Evolutionary conservation across 768 basidiomycete species (phyloP).

Genomic region (Rhizopogon rudus): DNA sequence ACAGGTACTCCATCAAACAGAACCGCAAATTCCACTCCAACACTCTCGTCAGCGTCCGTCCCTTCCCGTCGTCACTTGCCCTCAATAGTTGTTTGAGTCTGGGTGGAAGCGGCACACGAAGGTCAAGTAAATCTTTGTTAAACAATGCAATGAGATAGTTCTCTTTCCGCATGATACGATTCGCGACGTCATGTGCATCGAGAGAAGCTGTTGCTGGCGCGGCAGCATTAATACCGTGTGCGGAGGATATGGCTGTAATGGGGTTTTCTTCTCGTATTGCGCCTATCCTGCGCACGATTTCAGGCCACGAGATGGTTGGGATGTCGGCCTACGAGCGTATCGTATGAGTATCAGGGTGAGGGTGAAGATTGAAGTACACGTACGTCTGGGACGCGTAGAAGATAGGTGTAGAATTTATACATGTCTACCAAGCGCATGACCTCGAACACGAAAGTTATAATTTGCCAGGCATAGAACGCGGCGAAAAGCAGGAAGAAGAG

Average conservation of each 20-base stretch:
- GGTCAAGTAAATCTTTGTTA: conserved; percentile 92
- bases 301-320: conserved; percentile 95
- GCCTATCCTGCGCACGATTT: conserved; percentile 86
- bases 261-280: conserved; percentile 92
- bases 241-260: conserved; percentile 78
- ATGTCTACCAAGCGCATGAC: conserved; percentile 83
- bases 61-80: conserved; percentile 53
- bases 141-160: conserved; percentile 98
- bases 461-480: conserved; percentile 88
- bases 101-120: conserved; percentile 74
- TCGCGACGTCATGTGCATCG: conserved; percentile 97
- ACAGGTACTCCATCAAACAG: conserved; percentile 93
- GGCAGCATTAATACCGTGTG: conserved; percentile 41
- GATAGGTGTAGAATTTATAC: conserved; percentile 93
- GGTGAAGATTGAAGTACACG: conserved; percentile 16
- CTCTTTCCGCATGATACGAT: conserved; percentile 96
- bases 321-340: conserved; percentile 75
- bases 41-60: conserved; percentile 79
- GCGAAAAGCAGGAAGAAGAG: conserved; percentile 82
- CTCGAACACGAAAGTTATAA: conserved; percentile 71
- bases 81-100: conserved; percentile 46
- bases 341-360: conserved; percentile 4
- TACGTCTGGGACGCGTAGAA: conserved; percentile 94
- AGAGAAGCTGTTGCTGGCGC: conserved; percentile 78
- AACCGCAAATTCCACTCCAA: conserved; percentile 97